phyloP scores from a whole-genome alignment of 2,329 filamentous ascomycete species.

The Incumbomyces lentus region DNA sequence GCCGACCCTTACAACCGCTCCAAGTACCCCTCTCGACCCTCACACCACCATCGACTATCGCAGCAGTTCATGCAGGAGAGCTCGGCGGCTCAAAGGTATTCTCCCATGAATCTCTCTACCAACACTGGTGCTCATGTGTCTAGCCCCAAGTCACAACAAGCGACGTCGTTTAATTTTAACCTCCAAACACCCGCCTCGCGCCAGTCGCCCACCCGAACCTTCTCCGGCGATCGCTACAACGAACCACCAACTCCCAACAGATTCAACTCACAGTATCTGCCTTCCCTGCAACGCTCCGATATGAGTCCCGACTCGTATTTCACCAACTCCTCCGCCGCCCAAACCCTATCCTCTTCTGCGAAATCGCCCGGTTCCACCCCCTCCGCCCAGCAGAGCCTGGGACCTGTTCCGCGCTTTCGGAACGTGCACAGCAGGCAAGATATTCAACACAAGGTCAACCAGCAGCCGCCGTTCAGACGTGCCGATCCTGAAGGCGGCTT shows the following conservation, averaged over 20 bases:
- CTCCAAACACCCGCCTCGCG: slow-evolving; percentile 50
- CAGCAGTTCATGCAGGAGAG: slow-evolving; percentile 67
- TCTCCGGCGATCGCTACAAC: slow-evolving; percentile 24
- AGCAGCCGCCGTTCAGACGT: slow-evolving; percentile 80
- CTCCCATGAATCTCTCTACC: slow-evolving; percentile 84
- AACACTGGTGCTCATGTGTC: slow-evolving; percentile 67
- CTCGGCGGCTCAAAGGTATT: slow-evolving; percentile 80
- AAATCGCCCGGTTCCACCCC: slow-evolving; percentile 33
- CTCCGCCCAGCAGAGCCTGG: slow-evolving; percentile 34
- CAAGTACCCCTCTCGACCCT: slow-evolving; percentile 74
- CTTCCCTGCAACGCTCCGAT: slow-evolving; percentile 61
- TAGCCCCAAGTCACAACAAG: slow-evolving; percentile 45
- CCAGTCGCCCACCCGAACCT: slow-evolving; percentile 63
- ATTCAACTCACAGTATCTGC: slow-evolving; percentile 55
- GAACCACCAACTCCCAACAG: slow-evolving; percentile 22
- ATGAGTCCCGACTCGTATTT: slow-evolving; percentile 60
- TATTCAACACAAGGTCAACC: slow-evolving; percentile 69
- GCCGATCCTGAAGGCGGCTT: slow-evolving; percentile 96
- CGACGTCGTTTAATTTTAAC: slow-evolving; percentile 40
- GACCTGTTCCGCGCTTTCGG: slow-evolving; percentile 77
- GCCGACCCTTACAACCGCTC: slow-evolving; percentile 73
- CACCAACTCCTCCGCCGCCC: slow-evolving; percentile 56
- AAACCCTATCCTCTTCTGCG: slow-evolving; percentile 56
- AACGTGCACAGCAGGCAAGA: slow-evolving; percentile 65
- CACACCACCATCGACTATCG: slow-evolving; percentile 65